Evolutionary conservation across 2,329 filamentous ascomycete genomes (phyloP).

Genomic region (Fusarium devonianum): DNA sequence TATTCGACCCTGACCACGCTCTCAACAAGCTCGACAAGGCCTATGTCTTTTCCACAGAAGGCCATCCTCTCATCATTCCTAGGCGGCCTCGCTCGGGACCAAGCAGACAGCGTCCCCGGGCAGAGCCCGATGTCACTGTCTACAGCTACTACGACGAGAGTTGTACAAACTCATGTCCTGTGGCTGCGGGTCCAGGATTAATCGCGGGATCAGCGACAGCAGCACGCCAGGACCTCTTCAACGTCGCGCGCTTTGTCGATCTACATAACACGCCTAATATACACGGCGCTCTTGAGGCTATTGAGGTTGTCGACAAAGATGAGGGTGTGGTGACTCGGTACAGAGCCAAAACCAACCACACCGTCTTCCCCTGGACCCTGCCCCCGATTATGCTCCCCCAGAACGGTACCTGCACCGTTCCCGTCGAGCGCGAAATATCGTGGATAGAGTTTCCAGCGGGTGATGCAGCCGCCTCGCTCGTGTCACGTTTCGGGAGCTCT

Average conservation of each 20-base stretch:
- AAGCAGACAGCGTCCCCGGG: constrained; percentile 3
- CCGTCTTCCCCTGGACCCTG: constrained; percentile 92
- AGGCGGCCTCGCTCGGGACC: constrained; percentile 37
- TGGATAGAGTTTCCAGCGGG: constrained; percentile 67
- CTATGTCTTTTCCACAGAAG: constrained; percentile 95
- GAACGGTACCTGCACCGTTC: constrained; percentile 78
- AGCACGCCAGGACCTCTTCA: constrained; percentile 82
- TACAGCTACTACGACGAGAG: constrained; percentile 51
- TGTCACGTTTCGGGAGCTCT: constrained; percentile 45
- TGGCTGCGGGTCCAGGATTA: constrained; percentile 63
- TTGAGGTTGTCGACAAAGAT: constrained; percentile 54
- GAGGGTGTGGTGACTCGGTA: constrained; percentile 52
- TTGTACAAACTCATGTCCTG: constrained; percentile 71
- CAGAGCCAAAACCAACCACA: constrained; percentile 75
- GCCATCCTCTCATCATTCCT: constrained; percentile 89
- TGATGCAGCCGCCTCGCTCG: constrained; percentile 46
- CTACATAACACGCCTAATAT: constrained; percentile 78
- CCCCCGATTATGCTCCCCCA: constrained; percentile 76
- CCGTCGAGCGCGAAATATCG: constrained; percentile 75
- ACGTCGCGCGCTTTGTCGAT: constrained; percentile 84
- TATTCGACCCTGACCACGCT: constrained; percentile 86
- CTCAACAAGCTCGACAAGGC: constrained; percentile 86
- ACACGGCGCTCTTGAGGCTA: constrained; percentile 54
- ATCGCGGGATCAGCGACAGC: constrained; percentile 82
- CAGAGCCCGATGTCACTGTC: constrained; percentile 31